These are phyloP conservation scores for Ganoderma meredithae DNA, from an alignment of 1,284 basidiomycete species.

Conservation along the genomic window DNA sequence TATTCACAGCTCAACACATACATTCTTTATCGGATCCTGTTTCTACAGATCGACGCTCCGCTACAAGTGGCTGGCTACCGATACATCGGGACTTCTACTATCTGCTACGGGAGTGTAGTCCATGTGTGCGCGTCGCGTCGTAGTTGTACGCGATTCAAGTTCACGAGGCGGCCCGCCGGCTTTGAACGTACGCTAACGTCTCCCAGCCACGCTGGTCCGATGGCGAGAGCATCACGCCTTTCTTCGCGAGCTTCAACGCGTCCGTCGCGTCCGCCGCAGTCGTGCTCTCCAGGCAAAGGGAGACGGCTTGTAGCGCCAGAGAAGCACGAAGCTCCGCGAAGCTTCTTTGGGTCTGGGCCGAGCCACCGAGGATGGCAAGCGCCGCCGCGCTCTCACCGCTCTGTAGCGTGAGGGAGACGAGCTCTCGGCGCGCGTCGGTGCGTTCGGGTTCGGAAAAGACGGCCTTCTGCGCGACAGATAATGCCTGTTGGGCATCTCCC, in stretches of 20 bases:
- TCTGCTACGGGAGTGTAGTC: conserved; percentile 5
- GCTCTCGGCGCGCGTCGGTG: conserved; percentile 52
- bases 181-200: conserved; percentile 60
- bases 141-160: neutral
- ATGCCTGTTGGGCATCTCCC: conserved; percentile 60
- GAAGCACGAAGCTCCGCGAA: conserved; percentile 45
- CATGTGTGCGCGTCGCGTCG: neutral
- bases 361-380: conserved; percentile 46
- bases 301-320: conserved; percentile 53
- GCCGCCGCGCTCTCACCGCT: conserved; percentile 50
- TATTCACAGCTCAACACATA: conserved; percentile 34
- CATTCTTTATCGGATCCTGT: conserved; percentile 18
- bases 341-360: conserved; percentile 38
- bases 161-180: conserved; percentile 10
- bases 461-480: conserved; percentile 62
- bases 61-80: conserved; percentile 3
- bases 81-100: conserved; percentile 6
- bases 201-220: conserved; percentile 66
- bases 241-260: conserved; percentile 61
- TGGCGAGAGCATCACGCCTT: conserved; percentile 73
- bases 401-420: conserved; percentile 64
- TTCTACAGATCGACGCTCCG: conserved; percentile 17
- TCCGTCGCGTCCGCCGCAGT: conserved; percentile 36
- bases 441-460: conserved; percentile 63
- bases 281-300: conserved; percentile 41